Conservation (phyloP, 2,329 filamentous ascomycete genomes). For the Pezicula rhizophila region DNA sequence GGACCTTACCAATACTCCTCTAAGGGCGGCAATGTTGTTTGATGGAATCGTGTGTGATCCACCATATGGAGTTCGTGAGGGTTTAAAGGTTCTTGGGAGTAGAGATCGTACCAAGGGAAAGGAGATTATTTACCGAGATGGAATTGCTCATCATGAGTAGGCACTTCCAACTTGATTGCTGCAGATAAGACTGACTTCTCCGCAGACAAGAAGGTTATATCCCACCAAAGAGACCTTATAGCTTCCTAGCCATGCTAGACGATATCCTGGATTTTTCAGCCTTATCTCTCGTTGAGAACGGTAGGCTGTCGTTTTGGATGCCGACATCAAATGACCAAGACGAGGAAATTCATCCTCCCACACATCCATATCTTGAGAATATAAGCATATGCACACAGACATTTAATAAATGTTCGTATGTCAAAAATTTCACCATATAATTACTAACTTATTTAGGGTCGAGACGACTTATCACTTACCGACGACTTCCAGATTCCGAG, state of each 20-base stretch:
- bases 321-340: conserved; percentile 79
- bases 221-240: conserved; percentile 86
- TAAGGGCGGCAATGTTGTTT: conserved; percentile 55
- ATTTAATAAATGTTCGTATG: conserved; percentile 77
- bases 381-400: conserved; percentile 74
- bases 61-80: conserved; percentile 91
- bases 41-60: conserved; percentile 95
- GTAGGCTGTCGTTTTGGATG: conserved; percentile 93
- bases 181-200: conserved; percentile 5
- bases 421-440: background rate
- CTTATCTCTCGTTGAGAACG: conserved; percentile 68
- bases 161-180: conserved; percentile 20
- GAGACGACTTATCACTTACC: conserved; percentile 80
- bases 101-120: conserved; percentile 57
- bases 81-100: conserved; percentile 77
- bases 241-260: conserved; percentile 82
- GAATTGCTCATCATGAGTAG: conserved; percentile 62
- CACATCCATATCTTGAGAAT: conserved; percentile 68
- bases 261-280: conserved; percentile 83
- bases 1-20: conserved; percentile 81
- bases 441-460: conserved; percentile 56
- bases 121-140: conserved; percentile 59
- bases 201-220: conserved; percentile 60
- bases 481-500: conserved; percentile 55
- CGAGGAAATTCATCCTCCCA: conserved; percentile 69